Base-by-base conservation (phyloP, 345 rosid genomes). In the Streptanthus diversifolius region DNA sequence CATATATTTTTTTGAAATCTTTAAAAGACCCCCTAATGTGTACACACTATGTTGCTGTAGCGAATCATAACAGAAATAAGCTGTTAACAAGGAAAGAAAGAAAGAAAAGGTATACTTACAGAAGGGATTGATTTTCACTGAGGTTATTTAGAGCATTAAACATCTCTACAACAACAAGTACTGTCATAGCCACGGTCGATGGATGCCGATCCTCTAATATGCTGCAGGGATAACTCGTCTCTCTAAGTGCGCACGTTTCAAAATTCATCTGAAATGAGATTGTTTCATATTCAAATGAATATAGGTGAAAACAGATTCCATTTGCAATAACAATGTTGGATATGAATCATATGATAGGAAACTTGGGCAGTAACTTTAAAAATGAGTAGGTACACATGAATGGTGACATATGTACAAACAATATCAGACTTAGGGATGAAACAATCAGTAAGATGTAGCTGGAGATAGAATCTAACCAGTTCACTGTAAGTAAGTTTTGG, bases 131-230 rank as follows among this genome's bases (percentile, higher is more conserved):
- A 73, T 91, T 95, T 83, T 95, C 99, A 56, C 99, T 95, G 75
- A 95, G 98, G 84, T 95, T 95, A 79, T 95, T 95, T 80, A 95
- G 80, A 79, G 99, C 97, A 64, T 95, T 95, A 80, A 95, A 95
- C 99, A 95, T 95, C 87, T 95, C 99, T 70, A 95, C 99, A 30
- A 95, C 98, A 77, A 95, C 98, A 82, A 95, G 99, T 63, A 95
- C 99, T 25, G 99, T 95, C 99, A 95, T 91, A 48, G 99, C 76
- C 57, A 95, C 89, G 24, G 99, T 91, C 36, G 99, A 95, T 70
- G 99, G 99, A 86, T 91, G 99, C 54, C 83, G 85, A 79, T 91
- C 96, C 53, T 95, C 92, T 78, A 95, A 95, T 75, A 95, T 78
- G 79, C 88, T 95, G 82, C 99, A 95, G 19, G 93, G 93, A 63